Percentiles rank a stretch among this genome's conserved stretches.
phyloP scores from a whole-genome alignment of 73 alveolate genomes.

The Breviolum minutum region DNA sequence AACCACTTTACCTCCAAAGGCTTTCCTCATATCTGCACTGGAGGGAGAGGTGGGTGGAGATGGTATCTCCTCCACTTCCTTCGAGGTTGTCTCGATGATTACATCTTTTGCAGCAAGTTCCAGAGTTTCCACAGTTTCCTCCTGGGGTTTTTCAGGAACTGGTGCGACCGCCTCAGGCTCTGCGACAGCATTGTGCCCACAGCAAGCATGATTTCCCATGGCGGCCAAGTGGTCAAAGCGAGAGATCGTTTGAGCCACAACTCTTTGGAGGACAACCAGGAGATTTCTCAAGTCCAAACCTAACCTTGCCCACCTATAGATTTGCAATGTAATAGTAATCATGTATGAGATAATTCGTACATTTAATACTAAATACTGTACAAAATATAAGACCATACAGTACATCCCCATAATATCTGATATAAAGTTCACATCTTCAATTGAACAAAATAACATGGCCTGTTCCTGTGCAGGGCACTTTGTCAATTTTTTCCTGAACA shows the following conservation, averaged over 20 bases:
- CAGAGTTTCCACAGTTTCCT: neutral
- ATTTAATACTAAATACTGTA: neutral
- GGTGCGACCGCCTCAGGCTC: slow-evolving; percentile 1
- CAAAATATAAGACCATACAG: no score
- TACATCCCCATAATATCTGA: no score
- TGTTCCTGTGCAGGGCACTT: no score
- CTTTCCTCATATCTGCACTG: neutral
- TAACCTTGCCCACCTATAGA: neutral
- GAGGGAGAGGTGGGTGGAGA: slow-evolving; percentile 9
- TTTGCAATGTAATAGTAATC: neutral
- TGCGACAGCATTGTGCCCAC: slow-evolving; percentile 20
- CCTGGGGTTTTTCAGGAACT: neutral
- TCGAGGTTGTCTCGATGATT: neutral
- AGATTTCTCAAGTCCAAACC: neutral
- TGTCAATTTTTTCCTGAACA: no score
- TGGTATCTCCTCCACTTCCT: slow-evolving; percentile 13
- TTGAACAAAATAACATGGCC: no score
- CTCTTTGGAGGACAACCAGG: neutral
- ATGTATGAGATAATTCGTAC: neutral
- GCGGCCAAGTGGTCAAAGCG: neutral
- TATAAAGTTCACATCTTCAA: no score
- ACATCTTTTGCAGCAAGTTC: slow-evolving; percentile 1
- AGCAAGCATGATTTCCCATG: slow-evolving; percentile 39
- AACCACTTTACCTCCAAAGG: neutral
- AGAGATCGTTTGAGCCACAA: neutral